Conservation (phyloP, 2,329 filamentous ascomycete genomes). For the Apiospora kogelbergensis region DNA sequence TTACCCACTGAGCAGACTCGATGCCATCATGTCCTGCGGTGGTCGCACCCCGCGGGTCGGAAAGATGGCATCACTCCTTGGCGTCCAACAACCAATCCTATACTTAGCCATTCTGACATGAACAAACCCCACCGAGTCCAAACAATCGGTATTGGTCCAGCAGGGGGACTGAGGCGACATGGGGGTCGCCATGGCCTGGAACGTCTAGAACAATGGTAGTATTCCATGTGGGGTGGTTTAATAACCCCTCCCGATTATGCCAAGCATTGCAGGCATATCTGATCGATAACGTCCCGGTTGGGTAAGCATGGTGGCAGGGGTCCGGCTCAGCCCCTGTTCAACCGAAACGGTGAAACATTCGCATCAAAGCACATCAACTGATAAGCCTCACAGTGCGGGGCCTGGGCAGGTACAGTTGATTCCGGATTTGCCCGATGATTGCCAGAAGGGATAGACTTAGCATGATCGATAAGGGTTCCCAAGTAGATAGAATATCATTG, state of each 20-base stretch:
- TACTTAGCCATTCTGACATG: neutral
- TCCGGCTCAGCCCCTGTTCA: neutral
- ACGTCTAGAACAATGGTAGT: neutral
- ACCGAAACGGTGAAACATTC: neutral
- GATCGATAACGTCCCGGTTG: neutral
- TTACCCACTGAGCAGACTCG: too few relatives aligned
- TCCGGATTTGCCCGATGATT: neutral
- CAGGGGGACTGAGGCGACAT: neutral
- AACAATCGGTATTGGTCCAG: neutral
- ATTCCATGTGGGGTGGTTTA: neutral
- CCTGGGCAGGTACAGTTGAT: neutral
- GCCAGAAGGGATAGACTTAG: neutral
- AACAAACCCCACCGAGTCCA: neutral
- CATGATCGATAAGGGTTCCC: neutral
- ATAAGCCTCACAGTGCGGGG: neutral
- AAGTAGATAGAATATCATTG: neutral
- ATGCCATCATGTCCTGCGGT: neutral
- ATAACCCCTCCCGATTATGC: neutral
- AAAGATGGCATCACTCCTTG: too few relatives aligned
- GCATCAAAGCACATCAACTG: neutral
- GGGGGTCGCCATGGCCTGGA: neutral
- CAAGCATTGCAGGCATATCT: neutral
- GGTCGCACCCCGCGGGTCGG: neutral
- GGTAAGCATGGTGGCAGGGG: neutral
- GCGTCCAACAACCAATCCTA: neutral